These are phyloP conservation scores for Fusarium abutilonis DNA, from an alignment of 2,329 filamentous ascomycete genomes.

Conservation along the genomic window DNA sequence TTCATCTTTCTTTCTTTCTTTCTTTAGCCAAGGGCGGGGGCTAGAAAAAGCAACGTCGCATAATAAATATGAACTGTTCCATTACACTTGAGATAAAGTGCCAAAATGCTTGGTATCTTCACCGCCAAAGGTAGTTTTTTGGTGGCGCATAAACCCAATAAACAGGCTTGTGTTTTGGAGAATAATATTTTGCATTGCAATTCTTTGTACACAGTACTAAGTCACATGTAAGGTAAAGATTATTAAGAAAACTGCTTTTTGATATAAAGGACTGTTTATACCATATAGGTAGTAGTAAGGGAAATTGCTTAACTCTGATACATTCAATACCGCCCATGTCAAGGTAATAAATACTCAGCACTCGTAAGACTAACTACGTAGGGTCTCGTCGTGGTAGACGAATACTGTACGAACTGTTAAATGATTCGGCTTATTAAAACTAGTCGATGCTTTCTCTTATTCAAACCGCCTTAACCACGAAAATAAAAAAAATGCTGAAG, in stretches of 20 bases:
- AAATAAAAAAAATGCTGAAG: too few species aligned
- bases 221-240: background rate
- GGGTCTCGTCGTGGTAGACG: too few species aligned
- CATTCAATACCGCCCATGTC: background rate
- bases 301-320: background rate
- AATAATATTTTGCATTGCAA: conserved; percentile 8
- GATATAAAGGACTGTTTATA: background rate
- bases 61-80: conserved; percentile 8
- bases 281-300: background rate
- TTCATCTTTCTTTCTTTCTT: background rate
- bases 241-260: background rate
- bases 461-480: too few species aligned
- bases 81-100: conserved; percentile 14
- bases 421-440: too few species aligned
- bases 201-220: too few species aligned
- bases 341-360: too few species aligned
- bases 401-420: too few species aligned
- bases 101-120: conserved; percentile 32
- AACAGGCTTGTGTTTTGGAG: background rate
- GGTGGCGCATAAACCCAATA: conserved; percentile 20
- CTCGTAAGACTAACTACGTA: too few species aligned
- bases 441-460: too few species aligned
- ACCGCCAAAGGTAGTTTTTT: conserved; percentile 34
- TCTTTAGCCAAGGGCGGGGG: background rate
- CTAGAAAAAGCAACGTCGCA: conserved; percentile 36